Base-by-base conservation (phyloP, 352 stramenopile species). In the Phytopythium delawarense region DNA sequence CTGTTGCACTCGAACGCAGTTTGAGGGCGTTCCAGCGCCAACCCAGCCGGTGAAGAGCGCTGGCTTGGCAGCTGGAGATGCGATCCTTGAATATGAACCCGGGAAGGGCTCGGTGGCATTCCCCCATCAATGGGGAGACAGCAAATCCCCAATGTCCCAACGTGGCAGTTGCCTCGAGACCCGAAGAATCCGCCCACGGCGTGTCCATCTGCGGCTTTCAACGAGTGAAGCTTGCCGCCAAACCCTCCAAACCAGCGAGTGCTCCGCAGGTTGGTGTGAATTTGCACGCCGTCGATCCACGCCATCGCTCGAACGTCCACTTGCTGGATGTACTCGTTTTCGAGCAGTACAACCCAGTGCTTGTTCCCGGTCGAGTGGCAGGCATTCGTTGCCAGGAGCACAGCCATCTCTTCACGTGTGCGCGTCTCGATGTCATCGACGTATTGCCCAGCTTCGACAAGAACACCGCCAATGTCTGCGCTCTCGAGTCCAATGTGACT, bases 211-310 rank as follows among this genome's bases (percentile, higher is more conserved):
- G 72, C 61, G 9, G 68, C 58, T 52, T 81, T 65, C 9, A 91
- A 59, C 35, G 71, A 59, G 45, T 88, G 67, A 5, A 86, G 50
- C 34, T 64, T 42, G 7, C 81, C 81, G 18, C 81, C 81, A 50
- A 74, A 80, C 4, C 81, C 79, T 18, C 81, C 81, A 45, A 71
- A 87, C 81, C 81, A 89, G n/a, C 72, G 74, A 35, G 81, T 79
- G 1, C 69, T 76, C 2, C 76, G 74, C 34, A 74, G 20, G 50
- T 88, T 91, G 4, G 81, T 91, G 64, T 87, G 72, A 15, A 91
- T 67, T 50, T 85, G 76, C 16, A 91, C 59, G 8, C 79, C 81
- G 57, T 91, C 79, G 37, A 91, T 77, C 76, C 76, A 91, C 13
- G 76, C 77, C 70, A 78, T 78, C 1, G 79, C 74, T 2, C 78